Evolutionary conservation across 2,329 filamentous ascomycete genomes (phyloP).

Genomic region (Aspergillus pseudotamarii): DNA sequence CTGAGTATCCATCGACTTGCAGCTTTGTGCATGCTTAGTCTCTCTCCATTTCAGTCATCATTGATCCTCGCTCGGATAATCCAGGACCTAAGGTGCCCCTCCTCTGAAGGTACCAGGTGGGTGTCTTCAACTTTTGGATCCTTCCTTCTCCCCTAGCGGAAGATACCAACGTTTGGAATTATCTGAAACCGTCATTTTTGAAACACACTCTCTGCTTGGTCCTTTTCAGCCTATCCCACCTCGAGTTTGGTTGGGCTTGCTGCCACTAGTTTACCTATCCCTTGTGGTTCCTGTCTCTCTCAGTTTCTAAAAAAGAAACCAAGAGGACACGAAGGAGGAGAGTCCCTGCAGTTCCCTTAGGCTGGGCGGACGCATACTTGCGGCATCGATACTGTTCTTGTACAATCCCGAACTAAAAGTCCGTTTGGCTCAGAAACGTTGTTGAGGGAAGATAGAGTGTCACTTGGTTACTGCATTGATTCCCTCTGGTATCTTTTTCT

Average conservation of each 20-base stretch:
- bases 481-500: constrained; percentile 8
- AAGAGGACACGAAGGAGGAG: constrained; percentile 21
- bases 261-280: constrained; percentile 1
- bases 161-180: constrained; percentile 24
- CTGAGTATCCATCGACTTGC: constrained; percentile 16
- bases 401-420: constrained; percentile 27
- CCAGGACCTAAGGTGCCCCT: constrained; percentile 18
- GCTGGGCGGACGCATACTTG: constrained; percentile 22
- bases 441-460: constrained; percentile 22
- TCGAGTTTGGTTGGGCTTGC: constrained; percentile 23
- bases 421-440: constrained; percentile 26
- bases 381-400: constrained; percentile 23
- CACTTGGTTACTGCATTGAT: constrained; percentile 21
- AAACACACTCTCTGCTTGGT: constrained; percentile 28
- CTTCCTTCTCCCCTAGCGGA: constrained; percentile 18
- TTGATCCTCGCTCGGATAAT: constrained; percentile 16
- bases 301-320: constrained; percentile 16
- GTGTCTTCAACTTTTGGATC: constrained; percentile 15
- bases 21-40: constrained; percentile 23
- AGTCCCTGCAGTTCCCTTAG: constrained; percentile 38
- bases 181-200: constrained; percentile 30
- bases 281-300: constrained; percentile 12
- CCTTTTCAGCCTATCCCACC: constrained; percentile 22
- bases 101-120: constrained; percentile 10
- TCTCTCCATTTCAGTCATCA: constrained; percentile 11